These are phyloP conservation scores for Ramaria rubella DNA, from an alignment of 768 basidiomycete genomes.

Conservation along the genomic window DNA sequence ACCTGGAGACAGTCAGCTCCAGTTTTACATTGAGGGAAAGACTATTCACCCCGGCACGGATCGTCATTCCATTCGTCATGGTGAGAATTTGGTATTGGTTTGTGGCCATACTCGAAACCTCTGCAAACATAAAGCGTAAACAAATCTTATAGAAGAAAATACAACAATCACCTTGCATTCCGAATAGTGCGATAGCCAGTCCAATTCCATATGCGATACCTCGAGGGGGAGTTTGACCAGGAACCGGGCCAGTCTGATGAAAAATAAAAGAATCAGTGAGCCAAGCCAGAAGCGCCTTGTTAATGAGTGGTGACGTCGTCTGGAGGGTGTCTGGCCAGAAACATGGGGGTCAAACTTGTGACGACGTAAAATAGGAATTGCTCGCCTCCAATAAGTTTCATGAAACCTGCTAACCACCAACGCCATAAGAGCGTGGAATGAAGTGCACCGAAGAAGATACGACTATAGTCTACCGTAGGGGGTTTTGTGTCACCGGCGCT, in stretches of 20 bases:
- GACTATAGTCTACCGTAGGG: slow-evolving; percentile 30
- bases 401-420: slow-evolving; percentile 42
- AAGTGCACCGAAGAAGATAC: slow-evolving; percentile 45
- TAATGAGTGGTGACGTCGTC: slow-evolving; percentile 51
- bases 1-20: slow-evolving; percentile 18
- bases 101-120: slow-evolving; percentile 28
- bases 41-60: slow-evolving; percentile 41
- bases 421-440: slow-evolving; percentile 39
- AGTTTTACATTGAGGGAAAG: neutral
- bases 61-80: slow-evolving; percentile 41
- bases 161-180: slow-evolving; percentile 46
- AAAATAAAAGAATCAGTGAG: slow-evolving; percentile 43
- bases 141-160: slow-evolving; percentile 2
- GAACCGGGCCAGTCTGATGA: slow-evolving; percentile 29
- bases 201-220: slow-evolving; percentile 60
- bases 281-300: slow-evolving; percentile 55
- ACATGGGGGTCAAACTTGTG: slow-evolving; percentile 4
- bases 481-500: neutral
- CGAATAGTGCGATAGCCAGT: slow-evolving; percentile 48
- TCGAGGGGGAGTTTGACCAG: slow-evolving; percentile 31
- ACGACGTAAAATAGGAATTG: neutral
- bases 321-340: slow-evolving; percentile 36
- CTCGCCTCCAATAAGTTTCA: slow-evolving; percentile 37
- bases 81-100: slow-evolving; percentile 16
- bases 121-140: slow-evolving; percentile 17